phyloP scores from a whole-genome alignment of 2,329 filamentous ascomycete genomes.

The Penicillium sp. region DNA sequence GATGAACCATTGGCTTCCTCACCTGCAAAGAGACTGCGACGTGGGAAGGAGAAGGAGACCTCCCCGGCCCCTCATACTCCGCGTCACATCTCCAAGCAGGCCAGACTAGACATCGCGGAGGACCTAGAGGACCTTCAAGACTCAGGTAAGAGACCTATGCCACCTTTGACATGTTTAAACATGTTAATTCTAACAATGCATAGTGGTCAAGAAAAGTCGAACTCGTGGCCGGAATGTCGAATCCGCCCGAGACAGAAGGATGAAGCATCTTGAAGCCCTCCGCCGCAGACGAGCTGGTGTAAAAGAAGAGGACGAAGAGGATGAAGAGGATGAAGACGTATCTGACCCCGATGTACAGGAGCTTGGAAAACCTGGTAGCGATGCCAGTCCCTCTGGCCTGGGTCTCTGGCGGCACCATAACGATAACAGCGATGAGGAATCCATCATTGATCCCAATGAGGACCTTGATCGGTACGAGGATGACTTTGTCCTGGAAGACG shows the following conservation, averaged over 20 bases:
- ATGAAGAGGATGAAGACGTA: conserved; percentile 10
- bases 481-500: conserved; percentile 65
- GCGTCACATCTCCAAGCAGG: conserved; percentile 28
- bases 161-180: neutral
- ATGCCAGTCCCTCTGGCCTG: conserved; percentile 1
- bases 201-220: conserved; percentile 40
- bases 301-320: conserved; percentile 26
- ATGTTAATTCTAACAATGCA: neutral
- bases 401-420: conserved; percentile 11
- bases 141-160: conserved; percentile 34
- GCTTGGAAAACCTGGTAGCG: conserved; percentile 1
- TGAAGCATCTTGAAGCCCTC: conserved; percentile 45
- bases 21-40: conserved; percentile 29
- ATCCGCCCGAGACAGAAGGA: conserved; percentile 40
- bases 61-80: conserved; percentile 30
- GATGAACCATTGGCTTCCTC: conserved; percentile 14
- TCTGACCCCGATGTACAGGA: conserved; percentile 18
- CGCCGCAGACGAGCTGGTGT: conserved; percentile 45
- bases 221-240: conserved; percentile 43
- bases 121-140: conserved; percentile 48
- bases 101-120: conserved; percentile 45
- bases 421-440: conserved; percentile 35
- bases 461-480: conserved; percentile 58
- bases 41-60: conserved; percentile 10
- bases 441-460: conserved; percentile 35